Evolutionary conservation across 208 protist species (phyloP).

Genomic region (Acanthamoeba castellanii): DNA sequence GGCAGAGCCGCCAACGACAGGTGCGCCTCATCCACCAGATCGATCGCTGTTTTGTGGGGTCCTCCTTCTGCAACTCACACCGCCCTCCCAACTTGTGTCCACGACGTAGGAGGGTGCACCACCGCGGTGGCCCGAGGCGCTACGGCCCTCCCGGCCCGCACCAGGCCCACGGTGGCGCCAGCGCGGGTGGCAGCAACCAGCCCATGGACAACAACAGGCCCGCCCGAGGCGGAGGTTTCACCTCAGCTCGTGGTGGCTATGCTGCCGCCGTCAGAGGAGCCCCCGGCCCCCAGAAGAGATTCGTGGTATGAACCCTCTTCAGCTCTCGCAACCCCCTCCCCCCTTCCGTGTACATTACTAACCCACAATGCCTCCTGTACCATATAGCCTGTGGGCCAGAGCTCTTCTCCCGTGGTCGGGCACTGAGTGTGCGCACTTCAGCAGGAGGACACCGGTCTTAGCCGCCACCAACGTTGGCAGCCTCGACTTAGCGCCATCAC

Average conservation of each 20-base stretch:
- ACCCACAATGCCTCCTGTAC: too few relatives aligned
- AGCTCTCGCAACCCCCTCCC: not conserved
- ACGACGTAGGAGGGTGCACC: not conserved
- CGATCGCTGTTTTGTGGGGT: too few relatives aligned
- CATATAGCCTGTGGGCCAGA: not conserved
- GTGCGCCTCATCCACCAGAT: not conserved
- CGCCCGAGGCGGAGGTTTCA: not conserved
- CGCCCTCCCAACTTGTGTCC: not conserved
- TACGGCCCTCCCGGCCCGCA: constrained; percentile 11
- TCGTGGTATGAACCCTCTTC: not conserved
- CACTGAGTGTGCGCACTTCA: not conserved
- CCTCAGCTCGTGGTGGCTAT: constrained; percentile 19
- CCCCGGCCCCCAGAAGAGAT: constrained; percentile 3
- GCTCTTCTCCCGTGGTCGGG: not conserved
- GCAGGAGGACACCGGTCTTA: not conserved
- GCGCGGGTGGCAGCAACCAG: not conserved
- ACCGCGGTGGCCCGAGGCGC: constrained; percentile 13
- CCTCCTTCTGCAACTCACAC: not conserved
- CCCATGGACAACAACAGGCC: not conserved
- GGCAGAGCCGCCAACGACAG: constrained; percentile 28
- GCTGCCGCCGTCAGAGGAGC: constrained; percentile 20
- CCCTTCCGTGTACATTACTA: not conserved
- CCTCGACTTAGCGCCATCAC: too few relatives aligned
- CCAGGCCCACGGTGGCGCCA: not conserved
- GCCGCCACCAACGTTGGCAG: too few relatives aligned